These are phyloP conservation scores for Chlamydomonas reinhardtii DNA, from an alignment of 163 green algal species.

Conservation along the genomic window DNA sequence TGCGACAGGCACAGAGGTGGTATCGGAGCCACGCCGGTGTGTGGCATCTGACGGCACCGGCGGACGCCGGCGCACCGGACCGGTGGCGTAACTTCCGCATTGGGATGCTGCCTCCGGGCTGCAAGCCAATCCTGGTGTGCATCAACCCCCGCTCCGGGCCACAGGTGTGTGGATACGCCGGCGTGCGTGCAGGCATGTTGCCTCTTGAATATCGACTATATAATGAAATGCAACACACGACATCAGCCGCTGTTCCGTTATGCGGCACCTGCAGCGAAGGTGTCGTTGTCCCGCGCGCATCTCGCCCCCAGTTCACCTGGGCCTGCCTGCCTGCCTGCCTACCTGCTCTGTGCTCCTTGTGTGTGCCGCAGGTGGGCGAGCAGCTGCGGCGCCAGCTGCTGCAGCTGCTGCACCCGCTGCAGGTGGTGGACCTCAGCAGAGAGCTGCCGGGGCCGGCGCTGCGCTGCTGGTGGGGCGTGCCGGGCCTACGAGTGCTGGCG, in stretches of 20 bases:
- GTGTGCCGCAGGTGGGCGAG: conserved; percentile 44
- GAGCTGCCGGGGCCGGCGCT: conserved; percentile 74
- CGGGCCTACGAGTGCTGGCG: conserved; percentile 68
- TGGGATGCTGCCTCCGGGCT: conserved; percentile 25
- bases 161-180: conserved; percentile 50
- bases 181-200: neutral
- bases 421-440: conserved; percentile 80
- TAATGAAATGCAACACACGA: too few species aligned
- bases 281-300: too few species aligned
- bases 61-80: neutral
- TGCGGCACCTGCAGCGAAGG: too few species aligned
- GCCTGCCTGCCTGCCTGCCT: too few species aligned
- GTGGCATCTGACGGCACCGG: conserved; percentile 9
- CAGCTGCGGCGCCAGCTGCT: conserved; percentile 72
- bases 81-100: conserved; percentile 33
- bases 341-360: neutral
- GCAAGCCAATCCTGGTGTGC: conserved; percentile 74
- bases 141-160: conserved; percentile 81
- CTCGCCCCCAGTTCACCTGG: too few species aligned
- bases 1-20: conserved; percentile 29
- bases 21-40: neutral
- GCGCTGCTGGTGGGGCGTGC: conserved; percentile 66
- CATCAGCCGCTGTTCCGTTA: too few species aligned
- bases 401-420: conserved; percentile 81
- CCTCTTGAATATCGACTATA: too few species aligned